phyloP scores from a whole-genome alignment of 2,329 filamentous ascomycete genomes.

The Podosphaera xanthii region DNA sequence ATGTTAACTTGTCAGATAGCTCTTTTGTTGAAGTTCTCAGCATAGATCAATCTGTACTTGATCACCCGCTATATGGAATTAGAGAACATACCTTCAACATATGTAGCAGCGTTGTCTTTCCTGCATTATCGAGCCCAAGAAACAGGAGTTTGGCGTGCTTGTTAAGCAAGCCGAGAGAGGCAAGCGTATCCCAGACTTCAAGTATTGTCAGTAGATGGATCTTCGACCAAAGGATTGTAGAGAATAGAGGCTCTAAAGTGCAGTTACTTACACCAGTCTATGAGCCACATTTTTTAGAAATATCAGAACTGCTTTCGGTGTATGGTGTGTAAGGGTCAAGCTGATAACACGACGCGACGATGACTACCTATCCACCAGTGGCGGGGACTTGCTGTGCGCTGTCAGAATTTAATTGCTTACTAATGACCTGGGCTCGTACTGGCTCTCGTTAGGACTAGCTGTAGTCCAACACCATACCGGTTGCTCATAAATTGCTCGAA shows the following conservation, averaged over 20 bases:
- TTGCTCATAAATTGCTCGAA: too few relatives aligned
- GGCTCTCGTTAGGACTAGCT: too few relatives aligned
- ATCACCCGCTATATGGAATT: too few relatives aligned
- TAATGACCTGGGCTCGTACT: too few relatives aligned
- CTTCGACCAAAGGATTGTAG: background rate
- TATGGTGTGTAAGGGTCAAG: too few relatives aligned
- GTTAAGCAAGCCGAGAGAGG: conserved; percentile 71
- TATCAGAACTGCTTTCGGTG: background rate
- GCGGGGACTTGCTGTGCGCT: too few relatives aligned
- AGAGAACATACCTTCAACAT: conserved; percentile 60
- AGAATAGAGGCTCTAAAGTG: background rate
- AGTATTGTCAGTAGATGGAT: conserved; percentile 13
- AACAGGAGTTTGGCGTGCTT: conserved; percentile 93
- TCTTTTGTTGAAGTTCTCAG: too few relatives aligned
- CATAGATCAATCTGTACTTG: too few relatives aligned
- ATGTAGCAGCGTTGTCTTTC: conserved; percentile 82
- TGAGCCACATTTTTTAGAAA: conserved; percentile 55
- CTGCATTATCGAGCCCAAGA: conserved; percentile 80
- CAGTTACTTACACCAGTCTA: conserved; percentile 68
- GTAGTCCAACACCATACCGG: too few relatives aligned
- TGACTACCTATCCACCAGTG: too few relatives aligned
- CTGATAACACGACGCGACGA: too few relatives aligned
- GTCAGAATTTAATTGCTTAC: too few relatives aligned
- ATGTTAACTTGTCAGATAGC: conserved; percentile 1
- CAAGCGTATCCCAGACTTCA: conserved; percentile 71